Percentiles rank a stretch among this genome's conserved stretches.
These are phyloP conservation scores for Meyerozyma elateridarum DNA, from an alignment of 1,139 yeast species.

Conservation along the genomic window DNA sequence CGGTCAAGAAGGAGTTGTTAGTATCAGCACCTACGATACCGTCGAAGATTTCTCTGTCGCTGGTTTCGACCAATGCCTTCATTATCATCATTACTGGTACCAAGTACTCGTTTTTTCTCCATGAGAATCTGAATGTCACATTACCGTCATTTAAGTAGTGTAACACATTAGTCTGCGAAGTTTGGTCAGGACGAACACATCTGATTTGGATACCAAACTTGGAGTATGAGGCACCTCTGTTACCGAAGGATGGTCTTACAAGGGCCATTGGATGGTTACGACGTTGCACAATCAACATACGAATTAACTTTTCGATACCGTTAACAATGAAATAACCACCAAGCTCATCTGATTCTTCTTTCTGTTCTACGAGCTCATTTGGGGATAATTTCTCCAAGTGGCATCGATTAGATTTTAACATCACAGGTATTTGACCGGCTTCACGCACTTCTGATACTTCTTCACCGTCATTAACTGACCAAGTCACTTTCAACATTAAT, in stretches of 20 bases:
- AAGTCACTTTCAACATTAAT: conserved; percentile 69
- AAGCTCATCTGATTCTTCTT: conserved; percentile 92
- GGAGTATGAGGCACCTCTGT: conserved; percentile 89
- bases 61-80: conserved; percentile 85
- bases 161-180: conserved; percentile 93
- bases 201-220: conserved; percentile 92
- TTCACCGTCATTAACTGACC: conserved; percentile 85
- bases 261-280: conserved; percentile 98
- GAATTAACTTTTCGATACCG: conserved; percentile 92
- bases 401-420: conserved; percentile 87
- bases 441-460: conserved; percentile 80
- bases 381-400: conserved; percentile 84
- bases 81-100: conserved; percentile 91
- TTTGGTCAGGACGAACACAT: conserved; percentile 93
- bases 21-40: conserved; percentile 90
- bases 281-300: conserved; percentile 97
- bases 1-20: conserved; percentile 88
- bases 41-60: conserved; percentile 92
- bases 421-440: conserved; percentile 87
- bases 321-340: conserved; percentile 97
- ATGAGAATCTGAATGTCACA: conserved; percentile 91
- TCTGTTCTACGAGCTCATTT: conserved; percentile 64
- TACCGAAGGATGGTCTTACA: conserved; percentile 88
- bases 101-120: conserved; percentile 93
- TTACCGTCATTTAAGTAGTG: conserved; percentile 96